Evolutionary conservation across 345 rosid genomes (phyloP), one percentile per base, ranked within the genome.

Genomic region (Excoecaria agallocha): DNA sequence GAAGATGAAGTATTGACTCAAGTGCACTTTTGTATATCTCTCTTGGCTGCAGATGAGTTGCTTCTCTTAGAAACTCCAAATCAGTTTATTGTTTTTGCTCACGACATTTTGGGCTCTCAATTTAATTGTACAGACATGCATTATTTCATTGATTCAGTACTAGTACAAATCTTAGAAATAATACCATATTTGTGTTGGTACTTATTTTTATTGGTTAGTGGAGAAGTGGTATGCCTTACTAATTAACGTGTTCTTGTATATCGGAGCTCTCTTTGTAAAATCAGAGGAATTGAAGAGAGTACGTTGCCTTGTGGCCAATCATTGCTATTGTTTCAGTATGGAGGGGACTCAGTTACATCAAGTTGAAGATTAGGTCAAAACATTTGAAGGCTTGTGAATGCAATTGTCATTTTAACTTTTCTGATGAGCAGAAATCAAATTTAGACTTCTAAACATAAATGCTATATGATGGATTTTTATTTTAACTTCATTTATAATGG

Each of bases 11-110:
- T 72, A 70, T 79, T 76, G 74, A 79, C 74, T 78, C 73, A n/a
- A n/a, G 66, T 77, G 68, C 82, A 56, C 74, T 78, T 78, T 79
- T 88, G 82, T 85, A 82, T 80, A 70, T 79, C 76, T 79, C 77
- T 77, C 69, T 79, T 74, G 74, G 76, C 69, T 79, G 84, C 90
- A 88, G 91, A 84, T 87, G 88, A 87, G 88, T 84, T 81, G 76
- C 84, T 83, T 77, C 81, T 74, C 83, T 74, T 85, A 72, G 87
- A 85, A 76, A 68, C 82, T 84, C 84, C 80, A 81, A 81, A 79
- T 73, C 72, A 52, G 72, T 75, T 67, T 56, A 35, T 73, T 70
- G 61, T 80, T 80, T 75, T 58, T 63, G 69, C 49, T n/a, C 45
- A 69, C 76, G 64, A 55, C 64, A 77, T 24, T 76, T 73, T 74